Evolutionary conservation across 805 yeast genomes (phyloP), one percentile per base, ranked within the genome.

Genomic region (Starmerella apicola): DNA sequence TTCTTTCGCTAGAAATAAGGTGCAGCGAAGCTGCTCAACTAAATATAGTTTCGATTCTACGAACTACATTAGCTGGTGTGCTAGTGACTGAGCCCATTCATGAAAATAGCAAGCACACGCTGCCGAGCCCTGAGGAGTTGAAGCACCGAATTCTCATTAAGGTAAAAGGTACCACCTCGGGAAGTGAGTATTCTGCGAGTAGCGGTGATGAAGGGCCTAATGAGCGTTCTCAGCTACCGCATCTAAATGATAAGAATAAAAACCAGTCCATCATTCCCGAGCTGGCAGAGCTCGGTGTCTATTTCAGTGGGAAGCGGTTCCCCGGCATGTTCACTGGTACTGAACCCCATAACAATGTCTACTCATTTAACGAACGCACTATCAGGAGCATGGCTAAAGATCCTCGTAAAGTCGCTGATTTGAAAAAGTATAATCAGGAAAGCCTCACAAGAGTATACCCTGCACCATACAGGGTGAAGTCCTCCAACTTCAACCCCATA

Each of bases 371-470:
- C 45, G 97, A 91, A 52, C 74, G 81, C 39, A 63, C 74, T 2
- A 59, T 82, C 30, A 70, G 70, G 34, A 62, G 72, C 7, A 70
- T 86, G 72, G 55, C 74, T 26, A 77, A 75, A 45, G 88, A 83
- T 46, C 60, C 67, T 1, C 67, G 62, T 2, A 77, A 76, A 44
- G 52, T 59, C 3, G 20, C 20, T 3, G 69, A 85, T 3, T 52
- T 86, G 3, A 67, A 71, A 47, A 81, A 81, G 54, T 97, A 91
- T 57, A 88, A 91, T 57, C 61, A 76, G 44, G 66, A 67, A 36
- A 82, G 68, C 53, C 55, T 88, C 38, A 77, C 83, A 79, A 67
- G 99, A 37, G 72, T 85, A 0, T 91, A 91, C 54, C 99, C 99
- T 0, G 77, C 93, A 1, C 76, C 76, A 6, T 70, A 76, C 41